Evolutionary conservation across 2,329 filamentous ascomycete genomes (phyloP), one percentile per base, ranked within the genome.

Genomic region (Fusarium sarcochroum): DNA sequence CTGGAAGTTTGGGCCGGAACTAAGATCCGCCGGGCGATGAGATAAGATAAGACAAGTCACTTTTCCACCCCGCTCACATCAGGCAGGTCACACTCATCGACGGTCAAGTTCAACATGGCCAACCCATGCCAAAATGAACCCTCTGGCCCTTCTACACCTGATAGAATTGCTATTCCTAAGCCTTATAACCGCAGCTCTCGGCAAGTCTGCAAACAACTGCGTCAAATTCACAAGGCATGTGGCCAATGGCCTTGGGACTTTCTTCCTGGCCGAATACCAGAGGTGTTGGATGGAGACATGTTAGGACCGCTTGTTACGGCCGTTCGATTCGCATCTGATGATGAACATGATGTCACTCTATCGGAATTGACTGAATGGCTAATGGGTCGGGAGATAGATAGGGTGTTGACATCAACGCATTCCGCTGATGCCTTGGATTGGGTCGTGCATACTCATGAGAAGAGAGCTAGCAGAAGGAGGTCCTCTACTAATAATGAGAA

Each of bases 91-190:
- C 14, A 17, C 20, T 47, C 41, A 25, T 46, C 30, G 40, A 27
- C 9, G n/a, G 50, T 54, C 40, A 54, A 23, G 40, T 54, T 35
- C 41, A 54, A 54, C 21, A 54, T 54, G 51, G 51, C 41, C 51
- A 46, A 34, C 18, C 45, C 45, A 34, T 13, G 41, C 27, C 41
- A 21, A 27, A 54, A 25, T 41, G 10, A 17, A 20, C 18, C 51
- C 2, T 21, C 32, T 7, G 17, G 30, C n/a, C 30, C 21, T n/a
- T 14, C 21, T 6, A 47, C 21, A 21, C 27, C 41, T n/a, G n/a
- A 54, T 1, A 54, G 32, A 48, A 21, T 23, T n/a, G 7, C 41
- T 14, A 48, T 54, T 4, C 51, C 51, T 6, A 37, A 35, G 13
- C 51, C 51, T n/a, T 48, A 54, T 4, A n/a, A 37, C 18, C 17